These are phyloP conservation scores for Ephemerocybe angulata DNA, from an alignment of 768 basidiomycete genomes.

Conservation along the genomic window DNA sequence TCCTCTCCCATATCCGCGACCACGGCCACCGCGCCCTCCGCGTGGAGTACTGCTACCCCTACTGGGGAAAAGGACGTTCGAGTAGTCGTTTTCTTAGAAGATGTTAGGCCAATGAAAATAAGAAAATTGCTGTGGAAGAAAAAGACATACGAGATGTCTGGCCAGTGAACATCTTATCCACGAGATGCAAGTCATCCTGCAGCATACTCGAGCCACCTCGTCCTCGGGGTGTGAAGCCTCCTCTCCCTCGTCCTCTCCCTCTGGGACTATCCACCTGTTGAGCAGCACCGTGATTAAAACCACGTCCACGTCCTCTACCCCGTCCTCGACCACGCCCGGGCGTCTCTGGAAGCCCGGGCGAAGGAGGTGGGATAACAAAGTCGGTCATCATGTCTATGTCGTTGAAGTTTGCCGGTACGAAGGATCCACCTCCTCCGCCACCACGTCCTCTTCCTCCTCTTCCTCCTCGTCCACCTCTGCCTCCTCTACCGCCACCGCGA, in stretches of 20 bases:
- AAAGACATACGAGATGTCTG: not conserved
- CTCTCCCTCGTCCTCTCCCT: slow-evolving; percentile 3
- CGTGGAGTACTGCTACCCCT: not conserved
- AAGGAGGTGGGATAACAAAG: not conserved
- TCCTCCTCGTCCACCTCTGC: slow-evolving; percentile 1
- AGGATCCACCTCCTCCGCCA: not conserved
- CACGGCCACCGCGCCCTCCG: slow-evolving; percentile 9
- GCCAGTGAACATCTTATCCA: slow-evolving; percentile 2
- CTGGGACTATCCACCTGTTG: too few relatives aligned
- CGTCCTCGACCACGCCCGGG: slow-evolving; percentile 12
- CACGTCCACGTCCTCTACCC: slow-evolving; percentile 8
- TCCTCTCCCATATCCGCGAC: slow-evolving; percentile 27
- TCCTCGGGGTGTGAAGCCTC: not conserved
- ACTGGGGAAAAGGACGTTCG: slow-evolving; percentile 8
- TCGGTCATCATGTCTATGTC: not conserved
- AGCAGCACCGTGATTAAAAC: not conserved
- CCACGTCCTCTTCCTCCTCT: not conserved
- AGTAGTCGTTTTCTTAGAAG: slow-evolving; percentile 4
- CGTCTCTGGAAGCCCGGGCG: too few relatives aligned
- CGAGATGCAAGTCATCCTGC: slow-evolving; percentile 1
- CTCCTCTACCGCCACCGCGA: not conserved
- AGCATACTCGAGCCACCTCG: slow-evolving; percentile 4
- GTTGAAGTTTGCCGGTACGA: not conserved
- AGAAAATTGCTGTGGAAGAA: not conserved
- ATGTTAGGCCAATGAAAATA: too few relatives aligned